Evolutionary conservation across 208 protist species (phyloP), one percentile per base, ranked within the genome.

Genomic region (Trypanosoma boissoni): DNA sequence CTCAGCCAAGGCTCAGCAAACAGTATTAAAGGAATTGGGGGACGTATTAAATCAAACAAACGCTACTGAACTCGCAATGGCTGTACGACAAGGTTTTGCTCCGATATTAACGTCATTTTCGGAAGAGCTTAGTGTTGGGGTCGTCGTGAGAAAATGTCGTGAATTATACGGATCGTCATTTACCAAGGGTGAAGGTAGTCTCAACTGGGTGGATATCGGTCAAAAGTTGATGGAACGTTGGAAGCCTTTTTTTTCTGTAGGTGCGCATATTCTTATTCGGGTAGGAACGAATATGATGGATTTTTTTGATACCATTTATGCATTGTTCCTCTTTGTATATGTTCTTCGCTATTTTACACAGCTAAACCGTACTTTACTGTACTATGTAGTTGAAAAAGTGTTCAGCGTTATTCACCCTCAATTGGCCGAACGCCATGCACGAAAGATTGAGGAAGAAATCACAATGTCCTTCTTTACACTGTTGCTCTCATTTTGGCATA

Each of bases 301-400:
- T 10, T 58, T 92, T 26, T 78, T 85, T 50, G 81, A 88, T 60
- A 70, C 44, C 28, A 34, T 86, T 48, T 88, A 92, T 56, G 78
- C 66, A 23, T 24, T 69, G 41, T 67, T 80, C n/a, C 72, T 92
- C 14, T 88, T 86, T 51, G 53, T 79, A 1, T 67, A 83, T 56
- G 54, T 82, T 18, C 72, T 78, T 52, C 78, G 73, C 48, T 86
- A 80, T 57, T 67, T 92, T 43, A 60, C 73, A n/a, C 61, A 64
- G n/a, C 72, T 85, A 36, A 76, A 88, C 12, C 68, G 86, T 72
- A 86, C 80, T 6, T 65, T 92, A 39, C 68, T 88, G 20, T 92
- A 88, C 68, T 88, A 92, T 54, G 58, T 64, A n/a, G 34, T 83
- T 9, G 72, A 55, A 12, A 88, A 88, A 64, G 37, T 87, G 59